Evolutionary conservation across 306 rosid genomes (phyloP), one percentile per base, ranked within the genome.

Genomic region (Nissolia schottii): DNA sequence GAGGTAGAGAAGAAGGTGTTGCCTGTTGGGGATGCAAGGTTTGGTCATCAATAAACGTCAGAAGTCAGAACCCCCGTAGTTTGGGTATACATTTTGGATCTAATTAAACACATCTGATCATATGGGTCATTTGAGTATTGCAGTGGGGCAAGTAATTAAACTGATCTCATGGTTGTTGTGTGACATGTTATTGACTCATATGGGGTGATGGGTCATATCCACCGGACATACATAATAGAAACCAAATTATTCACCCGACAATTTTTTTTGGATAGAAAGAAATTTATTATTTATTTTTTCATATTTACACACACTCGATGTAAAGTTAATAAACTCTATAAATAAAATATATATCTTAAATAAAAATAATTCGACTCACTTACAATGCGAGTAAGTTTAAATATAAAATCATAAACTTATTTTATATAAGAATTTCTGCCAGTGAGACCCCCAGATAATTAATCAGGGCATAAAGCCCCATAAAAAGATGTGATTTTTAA

Each of bases 401-500:
- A n/a, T n/a, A n/a, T n/a, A n/a, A n/a, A n/a, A n/a, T n/a, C n/a
- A n/a, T n/a, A n/a, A n/a, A n/a, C n/a, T n/a, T n/a, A n/a, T n/a
- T n/a, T n/a, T n/a, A n/a, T n/a, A n/a, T n/a, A n/a, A n/a, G n/a
- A n/a, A n/a, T n/a, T n/a, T n/a, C n/a, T n/a, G n/a, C n/a, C n/a
- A 55, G 7, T 7, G 18, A 22, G 14, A 28, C 24, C 38, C 64
- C 48, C 40, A 64, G 34, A 43, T 43, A 64, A 64, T 64, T 43
- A 64, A 64, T 64, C 40, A 64, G 32, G 38, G n/a, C 51, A 56
- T 32, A 34, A 51, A 25, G 72, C 7, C 18, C 51, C 82, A 64
- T 77, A 23, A 77, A 84, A 84, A 77, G 78, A 64, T 19, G 85
- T 49, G 83, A 8, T 14, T 41, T 64, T 61, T 15, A 78, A 48